Percentiles rank a stretch among this genome's conserved stretches.
Evolutionary conservation across 2,329 filamentous ascomycete genomes (phyloP).

Genomic region (Pseudopyrenochaeta lycopersici): DNA sequence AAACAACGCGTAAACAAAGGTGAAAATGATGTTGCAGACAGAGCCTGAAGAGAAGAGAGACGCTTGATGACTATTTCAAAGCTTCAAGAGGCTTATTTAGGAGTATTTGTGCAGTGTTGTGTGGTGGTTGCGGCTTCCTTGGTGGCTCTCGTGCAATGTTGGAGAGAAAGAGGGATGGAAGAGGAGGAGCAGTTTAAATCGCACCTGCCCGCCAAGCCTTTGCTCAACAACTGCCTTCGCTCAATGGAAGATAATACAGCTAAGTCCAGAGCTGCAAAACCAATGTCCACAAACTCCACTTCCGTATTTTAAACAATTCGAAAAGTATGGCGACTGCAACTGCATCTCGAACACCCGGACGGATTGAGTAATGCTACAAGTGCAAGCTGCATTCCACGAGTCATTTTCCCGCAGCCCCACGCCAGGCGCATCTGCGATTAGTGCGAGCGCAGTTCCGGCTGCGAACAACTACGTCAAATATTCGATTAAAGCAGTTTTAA

Average conservation of each 20-base stretch:
- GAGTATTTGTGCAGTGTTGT: conserved; percentile 7
- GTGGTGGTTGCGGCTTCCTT: conserved; percentile 25
- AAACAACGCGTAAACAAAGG: conserved; percentile 27
- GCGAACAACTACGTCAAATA: too few species aligned
- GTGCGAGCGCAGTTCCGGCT: too few species aligned
- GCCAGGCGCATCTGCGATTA: too few species aligned
- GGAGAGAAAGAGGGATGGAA: conserved; percentile 22
- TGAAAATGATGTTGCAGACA: not conserved
- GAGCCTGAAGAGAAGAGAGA: not conserved
- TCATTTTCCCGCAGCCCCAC: not conserved
- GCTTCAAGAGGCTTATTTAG: conserved; percentile 1
- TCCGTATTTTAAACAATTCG: not conserved
- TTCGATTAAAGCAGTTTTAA: too few species aligned
- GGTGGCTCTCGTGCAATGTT: conserved; percentile 19
- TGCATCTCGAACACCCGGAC: not conserved
- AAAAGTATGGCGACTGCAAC: not conserved
- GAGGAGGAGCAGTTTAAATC: not conserved
- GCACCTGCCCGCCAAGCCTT: conserved; percentile 11
- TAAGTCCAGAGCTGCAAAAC: not conserved
- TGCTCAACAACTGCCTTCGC: not conserved
- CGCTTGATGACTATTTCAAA: not conserved
- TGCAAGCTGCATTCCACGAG: not conserved
- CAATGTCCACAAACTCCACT: not conserved
- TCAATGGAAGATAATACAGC: not conserved
- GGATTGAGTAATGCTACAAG: not conserved